Conservation (phyloP, 768 basidiomycete genomes). For the Boletus vermiculosoides region DNA sequence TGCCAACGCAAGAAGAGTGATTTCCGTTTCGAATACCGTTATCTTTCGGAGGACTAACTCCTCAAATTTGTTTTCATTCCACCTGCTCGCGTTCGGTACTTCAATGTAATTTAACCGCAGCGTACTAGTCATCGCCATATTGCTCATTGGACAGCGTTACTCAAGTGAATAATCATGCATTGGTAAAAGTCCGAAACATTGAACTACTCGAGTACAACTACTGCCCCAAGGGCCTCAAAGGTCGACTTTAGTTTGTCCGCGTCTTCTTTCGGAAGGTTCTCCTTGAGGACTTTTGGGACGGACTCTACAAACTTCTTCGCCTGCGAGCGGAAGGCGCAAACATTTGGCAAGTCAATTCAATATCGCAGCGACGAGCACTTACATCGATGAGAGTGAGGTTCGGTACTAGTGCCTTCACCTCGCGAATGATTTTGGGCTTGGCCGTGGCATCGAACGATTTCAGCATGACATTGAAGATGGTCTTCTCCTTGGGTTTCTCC, state of each 20-base stretch:
- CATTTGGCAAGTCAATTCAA: not conserved
- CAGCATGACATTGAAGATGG: conserved; percentile 91
- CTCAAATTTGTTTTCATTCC: conserved; percentile 3
- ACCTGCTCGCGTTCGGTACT: conserved; percentile 15
- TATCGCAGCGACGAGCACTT: conserved; percentile 32
- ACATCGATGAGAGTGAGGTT: conserved; percentile 98
- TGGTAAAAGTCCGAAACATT: conserved; percentile 7
- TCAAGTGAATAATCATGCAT: conserved; percentile 19
- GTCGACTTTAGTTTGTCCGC: conserved; percentile 93
- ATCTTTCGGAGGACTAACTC: conserved; percentile 75
- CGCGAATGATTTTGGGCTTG: conserved; percentile 96
- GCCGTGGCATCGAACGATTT: conserved; percentile 89
- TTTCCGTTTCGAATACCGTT: conserved; percentile 96
- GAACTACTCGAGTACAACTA: conserved; percentile 76
- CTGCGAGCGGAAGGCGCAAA: conserved; percentile 40
- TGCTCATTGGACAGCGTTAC: conserved; percentile 12
- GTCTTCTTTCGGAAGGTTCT: conserved; percentile 93
- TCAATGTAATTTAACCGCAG: conserved; percentile 29
- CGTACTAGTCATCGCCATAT: conserved; percentile 18
- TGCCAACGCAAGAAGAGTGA: conserved; percentile 97
- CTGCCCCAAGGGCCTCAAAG: conserved; percentile 88
- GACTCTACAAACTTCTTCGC: conserved; percentile 99
- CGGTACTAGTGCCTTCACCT: conserved; percentile 94
- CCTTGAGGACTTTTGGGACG: conserved; percentile 88
- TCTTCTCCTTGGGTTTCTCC: conserved; percentile 99